These are phyloP conservation scores for Kwoniella shivajii DNA, from an alignment of 1,284 basidiomycete species.

Conservation along the genomic window DNA sequence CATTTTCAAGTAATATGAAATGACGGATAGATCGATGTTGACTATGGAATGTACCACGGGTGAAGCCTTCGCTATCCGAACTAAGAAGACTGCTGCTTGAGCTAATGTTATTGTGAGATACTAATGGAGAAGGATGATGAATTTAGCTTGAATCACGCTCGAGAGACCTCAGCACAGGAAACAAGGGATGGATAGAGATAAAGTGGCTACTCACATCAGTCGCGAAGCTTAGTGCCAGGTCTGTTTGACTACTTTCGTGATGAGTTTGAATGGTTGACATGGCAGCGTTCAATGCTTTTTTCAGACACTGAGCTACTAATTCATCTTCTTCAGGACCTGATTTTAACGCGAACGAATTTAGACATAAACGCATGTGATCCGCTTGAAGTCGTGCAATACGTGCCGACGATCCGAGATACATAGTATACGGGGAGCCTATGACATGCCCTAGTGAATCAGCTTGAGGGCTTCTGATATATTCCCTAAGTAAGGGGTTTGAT, in stretches of 20 bases:
- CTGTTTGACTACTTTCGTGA: constrained; percentile 36
- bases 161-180: too few relatives aligned
- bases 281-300: constrained; percentile 39
- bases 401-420: constrained; percentile 38
- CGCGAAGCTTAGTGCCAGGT: constrained; percentile 40
- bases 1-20: constrained; percentile 36
- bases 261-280: constrained; percentile 40
- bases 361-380: constrained; percentile 41
- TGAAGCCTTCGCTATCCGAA: constrained; percentile 32
- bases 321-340: constrained; percentile 30
- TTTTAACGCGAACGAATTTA: constrained; percentile 41
- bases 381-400: constrained; percentile 35
- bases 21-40: constrained; percentile 29
- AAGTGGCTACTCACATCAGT: constrained; percentile 42
- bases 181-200: too few relatives aligned
- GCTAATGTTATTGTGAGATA: constrained; percentile 42
- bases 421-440: constrained; percentile 34
- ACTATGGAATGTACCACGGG: constrained; percentile 17
- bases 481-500: neutral
- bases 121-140: constrained; percentile 10
- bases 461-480: neutral
- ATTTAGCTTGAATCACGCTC: too few relatives aligned
- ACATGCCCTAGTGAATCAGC: too few relatives aligned
- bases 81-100: constrained; percentile 42
- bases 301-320: constrained; percentile 28